Evolutionary conservation across 129 eudicot genomes (phyloP).

Genomic region (Escallonia herrerae): DNA sequence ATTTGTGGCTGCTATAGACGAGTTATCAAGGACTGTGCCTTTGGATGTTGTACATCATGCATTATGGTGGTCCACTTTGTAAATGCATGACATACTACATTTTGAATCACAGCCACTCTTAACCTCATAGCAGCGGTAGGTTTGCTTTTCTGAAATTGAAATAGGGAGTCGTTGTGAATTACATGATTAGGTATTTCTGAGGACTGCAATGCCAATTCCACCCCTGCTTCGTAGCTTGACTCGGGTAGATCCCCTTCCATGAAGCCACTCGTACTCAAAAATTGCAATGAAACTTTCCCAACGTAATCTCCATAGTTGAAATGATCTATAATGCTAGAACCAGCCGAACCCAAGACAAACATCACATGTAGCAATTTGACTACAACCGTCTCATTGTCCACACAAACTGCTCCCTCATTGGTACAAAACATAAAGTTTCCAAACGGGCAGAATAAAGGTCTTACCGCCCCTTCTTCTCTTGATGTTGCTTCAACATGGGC

Average conservation of each 20-base stretch:
- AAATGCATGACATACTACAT: too few relatives aligned
- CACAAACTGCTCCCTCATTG: constrained; percentile 59
- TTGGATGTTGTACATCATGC: too few relatives aligned
- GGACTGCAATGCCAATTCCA: constrained; percentile 55
- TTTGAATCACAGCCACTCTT: too few relatives aligned
- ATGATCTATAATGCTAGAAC: constrained; percentile 56
- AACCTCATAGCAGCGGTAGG: too few relatives aligned
- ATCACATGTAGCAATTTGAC: constrained; percentile 55
- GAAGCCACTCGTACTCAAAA: constrained; percentile 33
- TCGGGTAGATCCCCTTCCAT: constrained; percentile 37
- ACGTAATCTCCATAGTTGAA: constrained; percentile 55
- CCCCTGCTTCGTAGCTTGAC: constrained; percentile 76
- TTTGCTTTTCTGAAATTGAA: too few relatives aligned
- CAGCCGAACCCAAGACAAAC: constrained; percentile 41
- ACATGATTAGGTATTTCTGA: constrained; percentile 41
- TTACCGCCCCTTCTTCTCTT: constrained; percentile 2
- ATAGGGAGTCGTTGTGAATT: neutral
- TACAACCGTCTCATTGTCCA: constrained; percentile 47
- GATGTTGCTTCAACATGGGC: constrained; percentile 19
- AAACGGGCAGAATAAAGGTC: constrained; percentile 52
- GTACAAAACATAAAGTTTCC: constrained; percentile 82
- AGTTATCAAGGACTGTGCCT: too few relatives aligned
- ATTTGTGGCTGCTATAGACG: too few relatives aligned
- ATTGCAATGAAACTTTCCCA: constrained; percentile 38
- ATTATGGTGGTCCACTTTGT: too few relatives aligned